Percentiles rank a stretch among this genome's conserved stretches.
Evolutionary conservation across 2,329 filamentous ascomycete genomes (phyloP).

Genomic region (Calonectria pteridis): DNA sequence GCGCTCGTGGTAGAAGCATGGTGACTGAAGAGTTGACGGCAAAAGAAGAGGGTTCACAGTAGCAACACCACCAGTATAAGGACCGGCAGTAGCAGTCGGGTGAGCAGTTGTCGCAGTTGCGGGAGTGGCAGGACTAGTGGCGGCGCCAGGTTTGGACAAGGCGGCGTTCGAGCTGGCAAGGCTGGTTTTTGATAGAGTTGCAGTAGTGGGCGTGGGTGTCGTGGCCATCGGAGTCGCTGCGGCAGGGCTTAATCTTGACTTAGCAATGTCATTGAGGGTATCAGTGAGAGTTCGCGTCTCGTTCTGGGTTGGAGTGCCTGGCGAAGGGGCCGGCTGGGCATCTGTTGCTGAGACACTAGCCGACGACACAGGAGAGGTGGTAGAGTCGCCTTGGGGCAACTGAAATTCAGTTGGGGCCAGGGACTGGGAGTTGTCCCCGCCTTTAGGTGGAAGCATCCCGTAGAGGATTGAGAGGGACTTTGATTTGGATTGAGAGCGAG

Average conservation of each 20-base stretch:
- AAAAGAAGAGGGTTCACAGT: slow-evolving; percentile 32
- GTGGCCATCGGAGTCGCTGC: slow-evolving; percentile 28
- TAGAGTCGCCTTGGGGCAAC: not conserved
- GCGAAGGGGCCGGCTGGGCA: not conserved
- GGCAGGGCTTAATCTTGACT: slow-evolving; percentile 51
- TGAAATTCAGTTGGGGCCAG: not conserved
- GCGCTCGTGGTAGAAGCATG: slow-evolving; percentile 97
- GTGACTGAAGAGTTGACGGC: slow-evolving; percentile 77
- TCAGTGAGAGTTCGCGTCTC: slow-evolving; percentile 71
- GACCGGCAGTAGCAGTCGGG: not conserved
- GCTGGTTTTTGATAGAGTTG: slow-evolving; percentile 17
- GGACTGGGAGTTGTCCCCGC: slow-evolving; percentile 52
- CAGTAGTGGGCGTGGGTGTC: slow-evolving; percentile 39
- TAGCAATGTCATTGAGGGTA: slow-evolving; percentile 67
- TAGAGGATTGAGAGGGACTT: slow-evolving; percentile 39
- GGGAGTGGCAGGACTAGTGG: slow-evolving; percentile 11
- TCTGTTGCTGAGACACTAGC: not conserved
- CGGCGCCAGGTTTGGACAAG: slow-evolving; percentile 12
- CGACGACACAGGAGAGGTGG: not conserved
- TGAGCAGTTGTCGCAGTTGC: not conserved
- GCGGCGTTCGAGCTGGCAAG: slow-evolving; percentile 25
- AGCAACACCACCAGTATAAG: slow-evolving; percentile 19
- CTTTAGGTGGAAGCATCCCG: slow-evolving; percentile 67
- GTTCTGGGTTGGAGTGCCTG: slow-evolving; percentile 11
- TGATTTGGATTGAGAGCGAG: slow-evolving; percentile 28